Percentiles rank a stretch among this genome's conserved stretches.
Conservation (phyloP, 768 basidiomycete genomes). For the Chlorophyllum brunneum region DNA sequence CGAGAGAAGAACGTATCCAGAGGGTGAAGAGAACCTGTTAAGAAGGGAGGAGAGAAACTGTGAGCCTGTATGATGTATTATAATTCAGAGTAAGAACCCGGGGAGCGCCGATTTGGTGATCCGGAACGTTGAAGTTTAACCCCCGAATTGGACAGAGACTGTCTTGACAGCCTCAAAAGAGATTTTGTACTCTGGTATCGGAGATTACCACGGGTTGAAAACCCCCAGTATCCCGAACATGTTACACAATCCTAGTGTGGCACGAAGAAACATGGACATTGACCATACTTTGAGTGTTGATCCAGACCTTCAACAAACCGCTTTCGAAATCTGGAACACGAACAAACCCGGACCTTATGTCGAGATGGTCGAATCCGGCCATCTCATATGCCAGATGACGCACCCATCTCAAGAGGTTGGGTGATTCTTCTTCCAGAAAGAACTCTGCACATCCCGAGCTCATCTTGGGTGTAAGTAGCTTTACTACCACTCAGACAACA, state of each 20-base stretch:
- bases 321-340: constrained; percentile 11
- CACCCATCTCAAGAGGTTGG: not conserved
- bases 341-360: constrained; percentile 13
- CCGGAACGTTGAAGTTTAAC: constrained; percentile 10
- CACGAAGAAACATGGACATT: constrained; percentile 13
- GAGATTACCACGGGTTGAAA: constrained; percentile 13
- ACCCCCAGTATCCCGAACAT: constrained; percentile 19
- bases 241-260: constrained; percentile 25
- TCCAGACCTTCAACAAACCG: not conserved
- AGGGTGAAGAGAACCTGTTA: too few species aligned
- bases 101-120: not conserved
- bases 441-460: constrained; percentile 14
- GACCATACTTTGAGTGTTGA: not conserved
- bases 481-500: not conserved
- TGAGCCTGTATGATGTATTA: too few species aligned
- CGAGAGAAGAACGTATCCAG: too few species aligned
- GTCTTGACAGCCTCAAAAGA: constrained; percentile 20
- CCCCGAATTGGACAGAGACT: not conserved
- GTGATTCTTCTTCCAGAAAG: constrained; percentile 12
- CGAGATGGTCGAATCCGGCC: not conserved
- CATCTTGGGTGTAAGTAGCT: not conserved
- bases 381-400: constrained; percentile 7
- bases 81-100: too few species aligned
- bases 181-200: constrained; percentile 18
- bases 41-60: too few species aligned